Evolutionary conservation across 306 rosid species (phyloP).

Genomic region (Cucurbita ficifolia): DNA sequence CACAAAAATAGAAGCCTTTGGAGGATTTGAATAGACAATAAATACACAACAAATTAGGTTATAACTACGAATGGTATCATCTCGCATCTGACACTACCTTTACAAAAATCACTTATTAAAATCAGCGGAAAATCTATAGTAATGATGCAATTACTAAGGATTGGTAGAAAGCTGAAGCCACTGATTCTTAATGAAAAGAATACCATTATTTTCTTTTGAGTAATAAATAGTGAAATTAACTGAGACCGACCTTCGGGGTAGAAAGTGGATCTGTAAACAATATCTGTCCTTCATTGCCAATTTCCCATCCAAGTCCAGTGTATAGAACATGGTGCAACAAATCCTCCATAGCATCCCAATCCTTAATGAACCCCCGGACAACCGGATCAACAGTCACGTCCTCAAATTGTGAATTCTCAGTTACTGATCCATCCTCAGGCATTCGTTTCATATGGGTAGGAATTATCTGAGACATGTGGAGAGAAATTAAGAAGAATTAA

Average conservation of each 20-base stretch:
- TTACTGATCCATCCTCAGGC: constrained; percentile 43
- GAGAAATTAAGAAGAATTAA: not conserved
- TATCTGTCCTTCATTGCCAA: constrained; percentile 91
- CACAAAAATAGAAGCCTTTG: not conserved
- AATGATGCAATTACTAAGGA: not conserved
- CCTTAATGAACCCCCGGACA: constrained; percentile 55
- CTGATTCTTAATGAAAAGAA: not conserved
- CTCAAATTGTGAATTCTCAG: constrained; percentile 31
- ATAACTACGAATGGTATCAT: not conserved
- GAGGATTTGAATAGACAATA: not conserved
- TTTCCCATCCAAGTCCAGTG: constrained; percentile 96
- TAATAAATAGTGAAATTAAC: not conserved
- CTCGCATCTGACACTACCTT: not conserved
- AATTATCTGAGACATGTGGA: constrained; percentile 32
- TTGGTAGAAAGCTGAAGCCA: not conserved
- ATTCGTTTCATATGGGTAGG: constrained; percentile 77
- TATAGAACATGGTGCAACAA: constrained; percentile 73
- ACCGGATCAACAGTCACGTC: constrained; percentile 57
- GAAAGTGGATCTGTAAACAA: constrained; percentile 85
- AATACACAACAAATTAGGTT: not conserved
- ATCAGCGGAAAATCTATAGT: not conserved
- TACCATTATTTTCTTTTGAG: not conserved
- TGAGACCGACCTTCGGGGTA: constrained; percentile 78
- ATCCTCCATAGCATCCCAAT: constrained; percentile 99
- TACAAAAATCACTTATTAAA: not conserved